Base-by-base conservation (phyloP, 2,329 filamentous ascomycete genomes). In the Ustilaginoidea virens region DNA sequence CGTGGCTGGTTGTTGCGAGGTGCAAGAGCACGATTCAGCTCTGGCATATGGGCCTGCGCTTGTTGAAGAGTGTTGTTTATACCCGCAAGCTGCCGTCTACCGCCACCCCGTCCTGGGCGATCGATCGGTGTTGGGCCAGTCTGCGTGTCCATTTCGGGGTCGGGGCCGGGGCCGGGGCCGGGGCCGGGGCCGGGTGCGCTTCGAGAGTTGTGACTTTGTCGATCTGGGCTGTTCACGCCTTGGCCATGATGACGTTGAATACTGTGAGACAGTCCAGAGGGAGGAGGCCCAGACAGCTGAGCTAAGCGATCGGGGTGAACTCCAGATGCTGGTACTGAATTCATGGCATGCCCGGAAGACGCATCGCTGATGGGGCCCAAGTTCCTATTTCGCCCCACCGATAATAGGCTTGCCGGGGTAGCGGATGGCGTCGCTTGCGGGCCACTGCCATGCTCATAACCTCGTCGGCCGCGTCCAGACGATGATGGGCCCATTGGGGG, bases 61-160 rank as follows among this genome's bases (percentile, higher is more conserved):
- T 67, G 61, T 37, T 66, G 62, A 4, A 74, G 55, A 28, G 61
- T 68, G 36, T 52, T 70, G 39, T 74, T 71, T 34, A 77, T 74
- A 25, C 66, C 63, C 9, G 63, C 62, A 17, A 76, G 52, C 39
- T 74, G 67, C 33, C 69, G 56, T 33, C 60, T 53, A 12, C 61
- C 55, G 17, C 63, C 58, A 39, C 37, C 51, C 17, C 43, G 44
- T 21, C 47, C 40, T 16, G 40, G 33, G 17, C 58, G 49, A 17
- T 62, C 56, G 13, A 45, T 44, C 7, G 43, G 38, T 16, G 52
- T 41, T 10, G 52, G 52, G 0, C 51, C 52, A 5, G 56, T 53
- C 2, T 51, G 52, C 5, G 52, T 48, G 12, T 36, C n/a, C n/a
- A n/a, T n/a, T n/a, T n/a, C 40, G 3, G 34, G 28, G 3, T 53